Evolutionary conservation across 345 rosid species (phyloP).

Genomic region (Eucalyptus polyanthemos): DNA sequence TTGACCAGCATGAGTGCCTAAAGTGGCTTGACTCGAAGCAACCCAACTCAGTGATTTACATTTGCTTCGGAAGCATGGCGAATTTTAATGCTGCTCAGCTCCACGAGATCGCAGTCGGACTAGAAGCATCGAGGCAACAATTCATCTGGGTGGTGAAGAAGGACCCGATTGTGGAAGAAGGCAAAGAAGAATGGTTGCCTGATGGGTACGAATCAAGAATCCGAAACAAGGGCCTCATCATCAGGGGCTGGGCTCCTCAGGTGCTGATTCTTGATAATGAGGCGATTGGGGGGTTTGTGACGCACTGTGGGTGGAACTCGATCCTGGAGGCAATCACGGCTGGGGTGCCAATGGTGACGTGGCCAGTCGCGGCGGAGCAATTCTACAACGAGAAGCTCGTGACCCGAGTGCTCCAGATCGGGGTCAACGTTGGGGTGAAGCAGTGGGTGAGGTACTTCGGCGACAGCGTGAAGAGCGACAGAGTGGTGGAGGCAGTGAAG

Average conservation of each 20-base stretch:
- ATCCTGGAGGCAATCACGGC: constrained; percentile 10
- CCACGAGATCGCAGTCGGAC: constrained; percentile 31
- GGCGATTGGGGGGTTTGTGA: constrained; percentile 21
- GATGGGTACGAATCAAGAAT: constrained; percentile 29
- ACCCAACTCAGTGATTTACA: constrained; percentile 32
- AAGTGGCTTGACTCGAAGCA: constrained; percentile 46
- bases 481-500: constrained; percentile 15
- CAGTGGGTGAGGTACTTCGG: neutral
- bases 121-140: constrained; percentile 33
- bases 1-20: constrained; percentile 18
- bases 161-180: constrained; percentile 5
- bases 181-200: constrained; percentile 31
- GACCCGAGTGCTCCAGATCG: constrained; percentile 6
- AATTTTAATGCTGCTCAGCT: constrained; percentile 12
- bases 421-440: constrained; percentile 2
- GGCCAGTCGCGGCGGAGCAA: constrained; percentile 22
- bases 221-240: constrained; percentile 21
- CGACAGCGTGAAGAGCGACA: constrained; percentile 1
- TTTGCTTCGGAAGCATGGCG: constrained; percentile 36
- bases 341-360: constrained; percentile 27
- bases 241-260: constrained; percentile 37
- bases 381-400: constrained; percentile 24
- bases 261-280: constrained; percentile 17
- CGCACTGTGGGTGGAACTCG: constrained; percentile 36
- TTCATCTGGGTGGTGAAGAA: constrained; percentile 43